These are phyloP conservation scores for Dacryopinax primogenitus DNA, from an alignment of 768 basidiomycete species.

Conservation along the genomic window DNA sequence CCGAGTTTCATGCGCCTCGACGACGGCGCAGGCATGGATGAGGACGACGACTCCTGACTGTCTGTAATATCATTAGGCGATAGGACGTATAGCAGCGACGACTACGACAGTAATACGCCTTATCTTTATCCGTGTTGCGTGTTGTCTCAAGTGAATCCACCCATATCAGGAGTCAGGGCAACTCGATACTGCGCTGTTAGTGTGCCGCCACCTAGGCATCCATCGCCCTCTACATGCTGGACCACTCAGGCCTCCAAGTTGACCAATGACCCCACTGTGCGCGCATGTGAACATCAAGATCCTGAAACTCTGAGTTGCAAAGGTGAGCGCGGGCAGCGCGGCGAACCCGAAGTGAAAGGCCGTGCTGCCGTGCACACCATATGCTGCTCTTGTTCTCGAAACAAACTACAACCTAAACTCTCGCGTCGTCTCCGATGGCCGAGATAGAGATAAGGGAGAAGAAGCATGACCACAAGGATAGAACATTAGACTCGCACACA, in stretches of 20 bases:
- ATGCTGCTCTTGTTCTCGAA: neutral
- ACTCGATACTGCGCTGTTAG: too few species aligned
- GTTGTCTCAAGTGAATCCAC: too few species aligned
- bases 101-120: neutral
- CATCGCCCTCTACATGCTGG: neutral
- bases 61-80: neutral
- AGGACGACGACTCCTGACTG: neutral
- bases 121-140: neutral
- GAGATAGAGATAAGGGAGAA: slow-evolving; percentile 1
- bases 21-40: neutral
- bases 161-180: too few species aligned
- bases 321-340: neutral
- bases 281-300: neutral
- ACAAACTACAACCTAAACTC: neutral
- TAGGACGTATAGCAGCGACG: neutral
- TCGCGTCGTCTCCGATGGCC: neutral
- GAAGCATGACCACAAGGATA: neutral
- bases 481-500: slow-evolving; percentile 1
- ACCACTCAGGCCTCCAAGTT: neutral
- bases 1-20: neutral
- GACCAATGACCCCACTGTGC: neutral
- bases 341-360: neutral
- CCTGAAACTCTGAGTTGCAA: neutral
- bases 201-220: neutral
- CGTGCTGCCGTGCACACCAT: neutral